Percentiles rank a stretch among this genome's conserved stretches.
phyloP scores from a whole-genome alignment of 306 rosid genomes.

The Lagenaria siceraria region DNA sequence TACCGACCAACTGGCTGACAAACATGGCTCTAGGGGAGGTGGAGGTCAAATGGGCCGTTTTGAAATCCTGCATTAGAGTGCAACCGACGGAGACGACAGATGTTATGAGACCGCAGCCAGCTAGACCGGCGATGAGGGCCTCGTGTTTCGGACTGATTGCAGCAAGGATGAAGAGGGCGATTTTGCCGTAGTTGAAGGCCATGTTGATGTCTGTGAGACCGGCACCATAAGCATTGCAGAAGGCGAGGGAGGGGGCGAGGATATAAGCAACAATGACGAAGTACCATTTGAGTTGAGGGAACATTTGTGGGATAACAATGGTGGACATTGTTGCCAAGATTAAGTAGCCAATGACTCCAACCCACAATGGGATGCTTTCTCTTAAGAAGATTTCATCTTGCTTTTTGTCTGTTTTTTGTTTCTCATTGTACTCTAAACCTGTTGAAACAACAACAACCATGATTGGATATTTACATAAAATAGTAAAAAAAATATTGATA shows the following conservation, averaged over 20 bases:
- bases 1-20: constrained; percentile 58
- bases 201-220: constrained; percentile 86
- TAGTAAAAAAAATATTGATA: no score
- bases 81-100: constrained; percentile 64
- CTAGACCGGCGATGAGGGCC: constrained; percentile 42
- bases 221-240: constrained; percentile 89
- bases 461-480: no score
- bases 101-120: constrained; percentile 68
- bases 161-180: constrained; percentile 65
- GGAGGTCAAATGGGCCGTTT: constrained; percentile 66
- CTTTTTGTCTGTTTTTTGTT: constrained; percentile 15
- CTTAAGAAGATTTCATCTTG: constrained; percentile 38
- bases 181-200: constrained; percentile 88
- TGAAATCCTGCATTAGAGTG: constrained; percentile 79
- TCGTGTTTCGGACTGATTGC: constrained; percentile 31
- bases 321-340: constrained; percentile 25
- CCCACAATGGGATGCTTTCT: constrained; percentile 62
- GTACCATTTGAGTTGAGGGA: constrained; percentile 43
- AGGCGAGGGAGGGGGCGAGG: constrained; percentile 76
- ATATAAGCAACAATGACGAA: constrained; percentile 27
- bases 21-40: constrained; percentile 94
- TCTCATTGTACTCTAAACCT: constrained; percentile 19
- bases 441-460: background rate
- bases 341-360: constrained; percentile 22
- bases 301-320: constrained; percentile 47